Conservation (phyloP, 805 yeast genomes). For the Starmerella stigmatis region DNA sequence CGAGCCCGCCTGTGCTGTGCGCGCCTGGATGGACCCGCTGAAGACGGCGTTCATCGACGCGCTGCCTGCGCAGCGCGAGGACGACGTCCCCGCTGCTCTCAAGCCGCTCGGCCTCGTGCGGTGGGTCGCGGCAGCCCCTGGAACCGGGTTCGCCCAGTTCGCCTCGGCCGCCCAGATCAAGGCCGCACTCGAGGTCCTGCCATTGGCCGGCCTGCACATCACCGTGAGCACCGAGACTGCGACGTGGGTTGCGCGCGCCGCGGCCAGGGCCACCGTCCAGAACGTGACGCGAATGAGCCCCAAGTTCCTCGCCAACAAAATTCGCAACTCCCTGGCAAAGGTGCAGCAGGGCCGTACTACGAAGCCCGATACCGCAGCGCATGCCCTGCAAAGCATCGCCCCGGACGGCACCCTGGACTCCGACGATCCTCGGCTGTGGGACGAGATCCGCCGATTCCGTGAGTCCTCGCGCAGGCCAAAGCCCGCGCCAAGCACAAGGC, state of each 20-base stretch:
- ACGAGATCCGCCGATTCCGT: slow-evolving; percentile 4
- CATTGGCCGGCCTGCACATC: neutral
- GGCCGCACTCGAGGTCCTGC: slow-evolving; percentile 4
- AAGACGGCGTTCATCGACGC: slow-evolving; percentile 1
- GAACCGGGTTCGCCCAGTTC: slow-evolving; percentile 4
- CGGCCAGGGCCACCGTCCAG: slow-evolving; percentile 1
- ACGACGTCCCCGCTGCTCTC: neutral
- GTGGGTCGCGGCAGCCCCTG: neutral
- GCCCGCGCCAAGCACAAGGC: neutral
- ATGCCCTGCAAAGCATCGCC: neutral
- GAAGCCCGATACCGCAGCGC: neutral
- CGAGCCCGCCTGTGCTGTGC: neutral
- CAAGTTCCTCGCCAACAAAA: neutral
- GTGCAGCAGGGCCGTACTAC: neutral
- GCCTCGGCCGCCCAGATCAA: slow-evolving; percentile 7
- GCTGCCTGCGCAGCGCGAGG: neutral
- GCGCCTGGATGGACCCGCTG: slow-evolving; percentile 4
- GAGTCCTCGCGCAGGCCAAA: neutral
- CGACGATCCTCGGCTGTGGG: neutral
- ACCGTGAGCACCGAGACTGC: neutral
- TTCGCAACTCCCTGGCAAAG: neutral
- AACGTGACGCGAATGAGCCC: slow-evolving; percentile 6
- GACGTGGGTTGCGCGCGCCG: slow-evolving; percentile 1
- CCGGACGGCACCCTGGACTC: slow-evolving; percentile 2
- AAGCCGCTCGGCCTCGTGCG: slow-evolving; percentile 1